phyloP scores from a whole-genome alignment of 805 yeast genomes.

The Candida adriatica region DNA sequence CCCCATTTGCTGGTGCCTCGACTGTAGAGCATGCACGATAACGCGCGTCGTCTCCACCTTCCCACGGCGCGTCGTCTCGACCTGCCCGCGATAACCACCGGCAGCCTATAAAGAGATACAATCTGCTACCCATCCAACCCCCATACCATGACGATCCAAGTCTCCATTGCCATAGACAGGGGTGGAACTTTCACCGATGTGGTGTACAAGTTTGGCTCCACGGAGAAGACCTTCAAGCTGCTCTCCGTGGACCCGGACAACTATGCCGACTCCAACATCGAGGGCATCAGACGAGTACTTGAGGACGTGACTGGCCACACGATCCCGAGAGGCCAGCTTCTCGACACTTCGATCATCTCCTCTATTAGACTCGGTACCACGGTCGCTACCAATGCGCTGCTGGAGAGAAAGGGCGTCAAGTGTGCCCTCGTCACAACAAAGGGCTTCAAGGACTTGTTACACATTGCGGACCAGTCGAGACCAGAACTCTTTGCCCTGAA shows the following conservation, averaged over 20 bases:
- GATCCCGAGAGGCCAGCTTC: constrained; percentile 27
- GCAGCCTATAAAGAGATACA: no score
- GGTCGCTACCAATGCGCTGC: constrained; percentile 47
- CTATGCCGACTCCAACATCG: constrained; percentile 44
- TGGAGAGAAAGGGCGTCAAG: constrained; percentile 44
- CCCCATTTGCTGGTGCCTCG: not conserved
- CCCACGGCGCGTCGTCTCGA: constrained; percentile 5
- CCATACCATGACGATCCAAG: constrained; percentile 9
- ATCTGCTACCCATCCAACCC: no score
- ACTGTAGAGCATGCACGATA: no score
- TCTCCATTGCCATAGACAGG: constrained; percentile 15
- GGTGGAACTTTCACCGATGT: constrained; percentile 18
- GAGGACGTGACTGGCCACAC: constrained; percentile 29
- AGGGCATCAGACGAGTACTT: constrained; percentile 41
- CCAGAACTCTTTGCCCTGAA: constrained; percentile 45
- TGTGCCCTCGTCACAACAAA: constrained; percentile 42
- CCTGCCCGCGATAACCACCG: constrained; percentile 1
- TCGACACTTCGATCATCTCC: constrained; percentile 32
- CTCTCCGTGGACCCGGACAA: constrained; percentile 41
- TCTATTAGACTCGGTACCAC: constrained; percentile 44
- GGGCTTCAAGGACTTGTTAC: constrained; percentile 44
- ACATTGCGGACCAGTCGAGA: constrained; percentile 47
- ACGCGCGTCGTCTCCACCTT: constrained; percentile 4
- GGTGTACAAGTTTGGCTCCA: constrained; percentile 8
- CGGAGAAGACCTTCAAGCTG: constrained; percentile 31